phyloP scores from a whole-genome alignment of 805 yeast species.

The Suhomyces sp. region DNA sequence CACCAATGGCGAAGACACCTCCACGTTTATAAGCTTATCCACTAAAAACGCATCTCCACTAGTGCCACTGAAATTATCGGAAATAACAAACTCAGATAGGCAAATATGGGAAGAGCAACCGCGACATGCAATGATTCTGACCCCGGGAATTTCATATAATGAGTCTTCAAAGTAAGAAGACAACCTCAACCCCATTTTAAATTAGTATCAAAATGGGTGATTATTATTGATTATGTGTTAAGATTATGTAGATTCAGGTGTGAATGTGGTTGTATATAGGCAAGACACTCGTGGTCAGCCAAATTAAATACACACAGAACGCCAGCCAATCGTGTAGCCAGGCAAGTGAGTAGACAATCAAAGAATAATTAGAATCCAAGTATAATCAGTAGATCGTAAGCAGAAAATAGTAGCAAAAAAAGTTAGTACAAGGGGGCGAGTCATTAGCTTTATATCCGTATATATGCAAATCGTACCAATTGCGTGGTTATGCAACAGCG shows the following conservation, averaged over 20 bases:
- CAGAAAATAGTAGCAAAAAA: neutral
- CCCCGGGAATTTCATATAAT: constrained; percentile 34
- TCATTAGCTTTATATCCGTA: neutral
- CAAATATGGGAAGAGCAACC: constrained; percentile 43
- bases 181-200: constrained; percentile 37
- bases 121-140: constrained; percentile 40
- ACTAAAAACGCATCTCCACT: constrained; percentile 43
- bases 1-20: constrained; percentile 22
- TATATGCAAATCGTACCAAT: neutral
- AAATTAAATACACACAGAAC: neutral
- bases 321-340: neutral
- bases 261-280: neutral
- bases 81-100: constrained; percentile 31
- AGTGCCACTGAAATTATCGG: constrained; percentile 39
- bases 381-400: neutral
- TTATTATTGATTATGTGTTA: neutral
- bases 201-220: no score
- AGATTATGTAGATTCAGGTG: neutral
- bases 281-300: neutral
- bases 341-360: neutral
- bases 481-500: constrained; percentile 1
- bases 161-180: constrained; percentile 39
- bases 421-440: neutral
- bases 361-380: neutral
- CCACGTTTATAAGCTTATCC: constrained; percentile 35